Evolutionary conservation across 805 yeast species (phyloP), one percentile per base, ranked within the genome.

Genomic region (Danielia oregonensis): DNA sequence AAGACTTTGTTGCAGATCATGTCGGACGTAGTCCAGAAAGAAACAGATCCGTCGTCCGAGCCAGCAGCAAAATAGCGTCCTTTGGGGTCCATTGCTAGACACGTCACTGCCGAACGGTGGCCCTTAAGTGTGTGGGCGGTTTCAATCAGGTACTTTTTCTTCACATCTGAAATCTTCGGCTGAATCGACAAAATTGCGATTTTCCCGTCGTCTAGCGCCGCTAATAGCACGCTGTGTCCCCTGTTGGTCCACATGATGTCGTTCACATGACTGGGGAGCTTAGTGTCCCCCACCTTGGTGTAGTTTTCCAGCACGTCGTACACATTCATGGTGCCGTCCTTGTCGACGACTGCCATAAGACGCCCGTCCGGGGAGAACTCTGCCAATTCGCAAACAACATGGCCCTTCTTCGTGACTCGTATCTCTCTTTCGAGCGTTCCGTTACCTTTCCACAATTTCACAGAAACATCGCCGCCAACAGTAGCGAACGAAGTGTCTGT

Each of bases 21-120:
- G 17, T 63, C 61, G 2, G 51, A 39, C 6, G 70, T 50, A 25
- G 63, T 59, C 80, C 81, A 78, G 8, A 75, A 25, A 13, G 77
- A 65, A 5, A 75, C 66, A 13, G 72, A 63, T 17, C 83, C 83
- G 40, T 78, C 84, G 36, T 68, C 70, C 13, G 80, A 63, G 0
- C 84, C 86, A 2, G 69, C 70, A 2, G 72, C 68, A 8, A 81
- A 37, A 43, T 54, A 71, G 15, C 57, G 45, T 0, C 82, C 86
- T 32, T 64, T 49, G 3, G 81, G 79, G 45, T 77, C 83, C 33
- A 76, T 54, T 12, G 58, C 57, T 10, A 77, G 37, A 19, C 70
- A 48, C 3, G 74, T 67, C 3, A 74, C 67, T 1, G 78, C 58
- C 1, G 80, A 70, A 26, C 75, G 60, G 45, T 79, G 85, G 14